Conservation (phyloP, 2,329 filamentous ascomycete genomes). For the Fusarium staphyleae region DNA sequence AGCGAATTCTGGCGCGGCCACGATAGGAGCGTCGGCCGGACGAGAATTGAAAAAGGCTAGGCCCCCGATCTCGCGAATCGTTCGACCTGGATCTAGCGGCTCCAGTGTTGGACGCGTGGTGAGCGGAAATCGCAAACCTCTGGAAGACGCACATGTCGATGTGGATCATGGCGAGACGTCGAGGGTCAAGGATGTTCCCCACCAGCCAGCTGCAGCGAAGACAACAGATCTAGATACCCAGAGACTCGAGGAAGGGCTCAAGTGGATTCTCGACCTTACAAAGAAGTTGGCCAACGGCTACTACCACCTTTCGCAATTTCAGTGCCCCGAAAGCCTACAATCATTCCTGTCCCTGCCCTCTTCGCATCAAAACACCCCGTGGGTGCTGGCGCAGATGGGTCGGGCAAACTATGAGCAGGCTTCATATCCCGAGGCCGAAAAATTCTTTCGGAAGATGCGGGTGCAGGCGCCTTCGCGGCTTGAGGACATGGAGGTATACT, state of each 20-base stretch:
- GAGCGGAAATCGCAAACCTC: conserved; percentile 85
- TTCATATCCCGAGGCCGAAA: conserved; percentile 85
- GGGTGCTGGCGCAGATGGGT: conserved; percentile 90
- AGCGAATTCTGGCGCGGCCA: conserved; percentile 63
- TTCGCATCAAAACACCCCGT: conserved; percentile 86
- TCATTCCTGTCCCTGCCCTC: conserved; percentile 74
- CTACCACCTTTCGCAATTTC: conserved; percentile 78
- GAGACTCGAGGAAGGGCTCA: conserved; percentile 78
- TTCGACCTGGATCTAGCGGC: conserved; percentile 70
- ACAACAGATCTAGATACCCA: conserved; percentile 59
- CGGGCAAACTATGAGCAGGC: conserved; percentile 91
- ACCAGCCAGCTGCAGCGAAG: conserved; percentile 50
- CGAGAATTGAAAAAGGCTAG: conserved; percentile 85
- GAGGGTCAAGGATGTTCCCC: conserved; percentile 52
- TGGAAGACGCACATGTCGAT: conserved; percentile 72
- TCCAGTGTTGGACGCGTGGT: conserved; percentile 85
- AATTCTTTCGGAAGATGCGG: conserved; percentile 81
- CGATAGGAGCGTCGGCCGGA: conserved; percentile 63
- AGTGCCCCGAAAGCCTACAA: conserved; percentile 78
- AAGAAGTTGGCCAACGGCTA: conserved; percentile 84
- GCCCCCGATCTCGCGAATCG: conserved; percentile 70
- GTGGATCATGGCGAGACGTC: conserved; percentile 70
- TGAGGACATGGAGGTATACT: conserved; percentile 98
- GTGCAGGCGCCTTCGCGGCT: conserved; percentile 81
- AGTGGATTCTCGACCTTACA: conserved; percentile 79